Evolutionary conservation across 2,329 filamentous ascomycete species (phyloP), one percentile per base, ranked within the genome.

Genomic region (Decorospora gaudefroyi): DNA sequence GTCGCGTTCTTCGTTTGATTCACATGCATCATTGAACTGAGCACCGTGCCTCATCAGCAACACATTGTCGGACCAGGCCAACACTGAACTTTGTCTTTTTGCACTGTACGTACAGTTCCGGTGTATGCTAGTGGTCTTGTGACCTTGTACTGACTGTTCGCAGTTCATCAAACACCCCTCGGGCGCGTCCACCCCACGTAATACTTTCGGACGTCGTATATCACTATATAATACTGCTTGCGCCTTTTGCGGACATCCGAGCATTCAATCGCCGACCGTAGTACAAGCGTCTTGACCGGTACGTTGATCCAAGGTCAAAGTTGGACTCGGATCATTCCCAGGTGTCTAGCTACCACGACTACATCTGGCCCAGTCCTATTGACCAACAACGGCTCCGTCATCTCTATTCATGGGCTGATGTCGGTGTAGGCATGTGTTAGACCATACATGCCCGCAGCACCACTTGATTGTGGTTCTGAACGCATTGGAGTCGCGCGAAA

Each of bases 401-500:
- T 25, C 16, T 29, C 7, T 15, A 10, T 6, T 23, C 17, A 11
- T 29, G 18, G 30, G 25, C 55, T 63, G 18, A 62, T 37, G 4
- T 27, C 26, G 9, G 10, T 10, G 28, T 15, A 66, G 64, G 57
- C 42, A 69, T 69, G 66, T 49, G 42, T 63, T 66, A 57, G 52
- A 46, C 25, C 15, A 22, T 29, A 18, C 21, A 37, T 42, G 17
- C 30, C 35, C 23, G 36, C 54, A 53, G 57, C 46, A 57, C 62
- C 60, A 65, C 60, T 62, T 61, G 13, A 42, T 33, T 58, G 62
- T 68, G 64, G 62, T 64, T 57, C 51, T 57, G 33, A 34, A 28
- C 21, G 5, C 23, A 15, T 19, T 25, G 28, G n/a, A n/a, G n/a
- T n/a, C n/a, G 11, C 43, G 23, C 26, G 18, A 33, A 44, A 41